Evolutionary conservation across 2,329 filamentous ascomycete genomes (phyloP).

Genomic region (Zarea fungicola): DNA sequence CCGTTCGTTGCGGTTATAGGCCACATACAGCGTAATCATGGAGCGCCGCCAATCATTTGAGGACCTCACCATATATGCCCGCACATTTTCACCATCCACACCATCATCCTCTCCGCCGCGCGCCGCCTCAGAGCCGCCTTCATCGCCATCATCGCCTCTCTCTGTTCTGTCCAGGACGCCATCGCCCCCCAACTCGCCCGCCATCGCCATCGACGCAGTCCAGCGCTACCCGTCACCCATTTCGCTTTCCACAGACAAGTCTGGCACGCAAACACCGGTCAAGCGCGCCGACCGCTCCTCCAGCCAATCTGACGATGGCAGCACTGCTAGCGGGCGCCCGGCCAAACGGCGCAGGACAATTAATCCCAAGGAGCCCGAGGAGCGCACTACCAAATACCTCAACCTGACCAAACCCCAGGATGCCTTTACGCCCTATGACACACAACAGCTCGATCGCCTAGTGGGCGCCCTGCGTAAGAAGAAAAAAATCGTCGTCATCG

Average conservation of each 20-base stretch:
- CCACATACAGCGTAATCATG: conserved; percentile 2
- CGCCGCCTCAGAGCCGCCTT: conserved; percentile 33
- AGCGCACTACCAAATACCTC: conserved; percentile 76
- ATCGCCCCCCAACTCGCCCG: conserved; percentile 43
- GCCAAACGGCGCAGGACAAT: conserved; percentile 69
- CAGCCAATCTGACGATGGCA: conserved; percentile 42
- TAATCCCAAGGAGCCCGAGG: conserved; percentile 37
- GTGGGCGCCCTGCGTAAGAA: conserved; percentile 74
- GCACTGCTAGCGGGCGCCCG: conserved; percentile 34
- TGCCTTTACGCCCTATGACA: conserved; percentile 40
- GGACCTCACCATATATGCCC: background rate
- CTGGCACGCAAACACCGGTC: conserved; percentile 47
- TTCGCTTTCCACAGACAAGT: conserved; percentile 37
- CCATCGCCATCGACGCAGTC: conserved; percentile 31
- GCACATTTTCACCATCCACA: conserved; percentile 20
- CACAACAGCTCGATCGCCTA: conserved; percentile 61
- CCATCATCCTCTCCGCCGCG: conserved; percentile 28
- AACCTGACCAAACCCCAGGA: conserved; percentile 57
- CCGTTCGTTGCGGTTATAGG: background rate
- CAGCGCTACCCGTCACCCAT: conserved; percentile 47
- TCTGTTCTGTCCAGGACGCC: conserved; percentile 50
- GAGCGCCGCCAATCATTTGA: conserved; percentile 5
- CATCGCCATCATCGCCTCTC: conserved; percentile 52
- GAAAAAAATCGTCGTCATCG: conserved; percentile 95
- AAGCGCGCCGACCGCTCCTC: conserved; percentile 34